Base-by-base conservation (phyloP, 805 yeast species). In the Metschnikowia santaceciliae region DNA sequence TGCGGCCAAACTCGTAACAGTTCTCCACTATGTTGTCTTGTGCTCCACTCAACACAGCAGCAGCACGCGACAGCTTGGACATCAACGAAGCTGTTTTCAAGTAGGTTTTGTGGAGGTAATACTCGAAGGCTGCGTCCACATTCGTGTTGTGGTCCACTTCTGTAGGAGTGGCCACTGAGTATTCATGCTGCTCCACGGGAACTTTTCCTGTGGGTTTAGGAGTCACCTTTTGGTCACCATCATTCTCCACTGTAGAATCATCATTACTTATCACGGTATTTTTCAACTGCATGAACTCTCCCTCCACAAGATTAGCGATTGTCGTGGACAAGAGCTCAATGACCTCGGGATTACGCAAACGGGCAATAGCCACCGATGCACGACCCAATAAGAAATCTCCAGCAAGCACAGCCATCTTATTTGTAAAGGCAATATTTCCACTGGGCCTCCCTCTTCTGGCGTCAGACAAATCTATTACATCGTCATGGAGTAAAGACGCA, bases 201-300 rank as follows among this genome's bases (percentile, higher is more conserved):
- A 85, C 81, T 52, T 75, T 81, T 3, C 88, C 88, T 0, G 88
- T 80, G 37, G 85, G 78, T 13, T 61, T 58, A 4, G 90, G 90
- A 14, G 81, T 67, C 32, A 58, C 55, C 68, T 79, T 61, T 42
- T 62, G 46, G 46, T 73, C 79, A 3, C 77, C 77, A 49, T 72
- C 79, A 54, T 80, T 88, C 51, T 76, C 72, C 19, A 75, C 67
- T 32, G 73, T 64, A 46, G 76, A 64, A 33, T 80, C 81, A 53
- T 75, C 79, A 42, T 58, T 58, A 52, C 61, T 69, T 39, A 86
- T 72, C 6, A 91, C 94, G 0, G 97, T 90, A 70, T 94, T 94
- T 61, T 92, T 91, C 74, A 94, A 80, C 72, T 94, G 99, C 98
- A 94, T 94, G 67, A 94, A 92, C 71, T 94, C 99, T 46, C 99